Conservation (phyloP, 2,329 filamentous ascomycete species). For the Ascochyta koolunga region DNA sequence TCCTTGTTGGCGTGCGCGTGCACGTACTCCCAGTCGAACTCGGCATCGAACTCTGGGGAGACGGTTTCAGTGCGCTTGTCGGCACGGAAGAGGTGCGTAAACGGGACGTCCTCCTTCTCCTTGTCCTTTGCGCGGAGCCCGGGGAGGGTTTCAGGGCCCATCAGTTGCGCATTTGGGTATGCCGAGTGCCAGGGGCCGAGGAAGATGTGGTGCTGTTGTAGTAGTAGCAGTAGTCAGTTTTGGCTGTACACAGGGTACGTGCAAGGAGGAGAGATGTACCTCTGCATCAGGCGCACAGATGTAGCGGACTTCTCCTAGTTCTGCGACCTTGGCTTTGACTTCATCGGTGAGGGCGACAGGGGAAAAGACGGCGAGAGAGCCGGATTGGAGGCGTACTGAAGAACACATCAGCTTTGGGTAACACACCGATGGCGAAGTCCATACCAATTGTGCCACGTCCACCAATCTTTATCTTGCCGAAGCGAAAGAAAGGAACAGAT, state of each 20-base stretch:
- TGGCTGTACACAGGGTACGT: background rate
- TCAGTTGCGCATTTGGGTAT: conserved; percentile 78
- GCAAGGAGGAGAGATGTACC: conserved; percentile 19
- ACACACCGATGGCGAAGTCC: conserved; percentile 20
- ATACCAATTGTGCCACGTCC: conserved; percentile 84
- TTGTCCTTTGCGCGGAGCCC: conserved; percentile 74
- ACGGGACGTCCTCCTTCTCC: conserved; percentile 64
- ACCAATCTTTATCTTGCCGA: conserved; percentile 80
- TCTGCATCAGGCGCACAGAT: conserved; percentile 87
- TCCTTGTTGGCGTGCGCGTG: conserved; percentile 82
- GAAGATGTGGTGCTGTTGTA: conserved; percentile 82
- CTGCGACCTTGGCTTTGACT: conserved; percentile 68
- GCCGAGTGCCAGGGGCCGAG: conserved; percentile 81
- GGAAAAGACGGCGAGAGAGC: conserved; percentile 86
- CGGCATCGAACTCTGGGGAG: conserved; percentile 78
- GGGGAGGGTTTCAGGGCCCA: conserved; percentile 81
- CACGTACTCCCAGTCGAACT: conserved; percentile 86
- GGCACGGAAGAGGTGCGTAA: conserved; percentile 66
- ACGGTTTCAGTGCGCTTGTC: conserved; percentile 57
- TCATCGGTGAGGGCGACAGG: conserved; percentile 83
- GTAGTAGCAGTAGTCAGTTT: background rate
- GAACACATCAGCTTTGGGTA: conserved; percentile 9
- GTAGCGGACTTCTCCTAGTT: conserved; percentile 73
- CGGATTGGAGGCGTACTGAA: conserved; percentile 76
- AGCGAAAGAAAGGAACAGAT: conserved; percentile 83